Evolutionary conservation across 768 basidiomycete species (phyloP), one percentile per base, ranked within the genome.

Genomic region (Boletus huronensis): DNA sequence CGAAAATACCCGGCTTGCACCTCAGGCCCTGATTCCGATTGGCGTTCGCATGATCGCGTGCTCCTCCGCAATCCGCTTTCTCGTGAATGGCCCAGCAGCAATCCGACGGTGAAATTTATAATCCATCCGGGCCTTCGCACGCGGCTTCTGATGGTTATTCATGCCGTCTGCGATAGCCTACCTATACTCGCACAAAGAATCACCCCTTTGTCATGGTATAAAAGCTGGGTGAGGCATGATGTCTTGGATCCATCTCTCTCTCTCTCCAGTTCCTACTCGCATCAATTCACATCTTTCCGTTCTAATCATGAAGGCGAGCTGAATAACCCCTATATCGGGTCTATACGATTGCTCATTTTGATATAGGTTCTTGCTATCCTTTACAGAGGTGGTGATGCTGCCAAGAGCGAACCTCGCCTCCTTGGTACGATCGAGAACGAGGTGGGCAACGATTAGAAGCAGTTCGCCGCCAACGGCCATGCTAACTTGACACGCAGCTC

Each of bases 401-500:
- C 89, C 54, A 59, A 72, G 59, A 73, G 85, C 61, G 88, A 91
- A 70, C 80, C 85, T 38, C 84, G 88, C 70, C 82, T 91, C 25
- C 77, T 91, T 23, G 90, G 90, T 48, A 89, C 90, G 19, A 78
- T 83, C 53, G 87, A 93, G 72, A 93, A 93, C 73, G 77, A 84
- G 78, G 88, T 84, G 64, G 28, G 67, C 50, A 40, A 46, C 17
- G 23, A 36, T 5, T 6, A 32, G 17, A 46, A 42, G 44, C 44
- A 21, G 28, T 51, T 25, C 5, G 17, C 11, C 11, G 26, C 39
- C 11, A 25, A 49, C 17, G 17, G 40, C 13, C 26, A 9, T 52
- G 5, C 50, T 58, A 29, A 53, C 39, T 6, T n/a, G 11, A 40
- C 48, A 23, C 44, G 16, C 54, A 90, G 86, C 83, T 94, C 58